These are phyloP conservation scores for Gracilariopsis chorda DNA, from an alignment of 23 red algal genomes.

Conservation along the genomic window DNA sequence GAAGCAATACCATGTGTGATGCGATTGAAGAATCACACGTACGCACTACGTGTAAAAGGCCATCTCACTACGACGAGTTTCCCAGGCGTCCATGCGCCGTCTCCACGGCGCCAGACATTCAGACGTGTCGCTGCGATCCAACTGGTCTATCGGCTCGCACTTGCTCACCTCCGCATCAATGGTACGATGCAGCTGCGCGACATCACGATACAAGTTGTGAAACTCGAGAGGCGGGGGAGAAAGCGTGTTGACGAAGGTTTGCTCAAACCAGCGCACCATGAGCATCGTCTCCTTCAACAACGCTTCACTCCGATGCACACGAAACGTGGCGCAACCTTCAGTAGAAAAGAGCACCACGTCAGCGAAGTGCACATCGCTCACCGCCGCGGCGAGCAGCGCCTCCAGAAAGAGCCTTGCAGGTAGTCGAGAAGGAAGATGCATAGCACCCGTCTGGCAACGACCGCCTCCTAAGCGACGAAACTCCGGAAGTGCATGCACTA, in stretches of 20 bases:
- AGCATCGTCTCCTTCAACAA: neutral
- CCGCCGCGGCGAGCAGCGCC: constrained; percentile 8
- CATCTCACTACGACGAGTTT: neutral
- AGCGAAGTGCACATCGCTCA: neutral
- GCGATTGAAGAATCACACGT: too few relatives aligned
- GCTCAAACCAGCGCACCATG: neutral
- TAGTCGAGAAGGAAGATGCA: neutral
- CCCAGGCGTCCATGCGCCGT: neutral
- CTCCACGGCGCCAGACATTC: neutral
- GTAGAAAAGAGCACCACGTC: constrained; percentile 3
- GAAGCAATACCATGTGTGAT: too few relatives aligned
- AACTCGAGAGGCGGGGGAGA: constrained; percentile 7
- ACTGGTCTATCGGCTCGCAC: neutral
- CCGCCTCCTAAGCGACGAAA: neutral
- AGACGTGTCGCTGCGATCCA: neutral
- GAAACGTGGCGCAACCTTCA: neutral
- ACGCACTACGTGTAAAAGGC: too few relatives aligned
- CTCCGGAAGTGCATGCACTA: neutral
- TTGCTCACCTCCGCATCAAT: neutral
- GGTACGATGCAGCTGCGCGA: neutral
- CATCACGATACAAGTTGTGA: neutral
- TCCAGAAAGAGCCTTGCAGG: neutral
- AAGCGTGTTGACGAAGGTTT: neutral
- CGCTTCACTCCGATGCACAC: neutral
- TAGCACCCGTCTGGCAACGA: too few relatives aligned